Conservation (phyloP, 306 rosid species). For the Morella rubra region DNA sequence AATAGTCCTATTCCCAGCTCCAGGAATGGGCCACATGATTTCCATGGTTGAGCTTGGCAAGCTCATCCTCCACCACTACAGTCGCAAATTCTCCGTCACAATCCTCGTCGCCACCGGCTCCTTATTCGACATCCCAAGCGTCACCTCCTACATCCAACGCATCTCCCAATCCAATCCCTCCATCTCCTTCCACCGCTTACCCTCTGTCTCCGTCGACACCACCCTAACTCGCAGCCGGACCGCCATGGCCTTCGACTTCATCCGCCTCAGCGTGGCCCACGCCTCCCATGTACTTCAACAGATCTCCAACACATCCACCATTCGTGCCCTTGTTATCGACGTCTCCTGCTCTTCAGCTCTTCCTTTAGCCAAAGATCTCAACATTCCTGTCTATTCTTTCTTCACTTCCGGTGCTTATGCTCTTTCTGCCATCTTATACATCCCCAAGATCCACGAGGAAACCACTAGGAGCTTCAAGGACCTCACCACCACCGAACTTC, state of each 20-base stretch:
- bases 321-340: constrained; percentile 36
- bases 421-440: constrained; percentile 2
- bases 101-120: constrained; percentile 28
- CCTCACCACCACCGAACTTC: neutral
- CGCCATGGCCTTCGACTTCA: constrained; percentile 2
- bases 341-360: constrained; percentile 26
- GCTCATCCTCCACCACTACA: constrained; percentile 25
- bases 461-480: constrained; percentile 21
- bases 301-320: neutral
- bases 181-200: constrained; percentile 35
- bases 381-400: constrained; percentile 34
- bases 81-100: constrained; percentile 26
- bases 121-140: neutral
- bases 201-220: constrained; percentile 2
- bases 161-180: constrained; percentile 30
- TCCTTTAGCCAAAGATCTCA: constrained; percentile 6
- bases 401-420: constrained; percentile 22
- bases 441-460: constrained; percentile 20
- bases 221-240: neutral
- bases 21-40: constrained; percentile 34
- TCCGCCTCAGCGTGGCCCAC: constrained; percentile 19
- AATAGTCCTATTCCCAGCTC: constrained; percentile 33
- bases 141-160: constrained; percentile 20
- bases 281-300: constrained; percentile 14
- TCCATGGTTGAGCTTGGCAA: constrained; percentile 45